Evolutionary conservation across 495 filamentous ascomycete genomes (phyloP), one percentile per base, ranked within the genome.

Genomic region (Talaromyces trachyspermus): DNA sequence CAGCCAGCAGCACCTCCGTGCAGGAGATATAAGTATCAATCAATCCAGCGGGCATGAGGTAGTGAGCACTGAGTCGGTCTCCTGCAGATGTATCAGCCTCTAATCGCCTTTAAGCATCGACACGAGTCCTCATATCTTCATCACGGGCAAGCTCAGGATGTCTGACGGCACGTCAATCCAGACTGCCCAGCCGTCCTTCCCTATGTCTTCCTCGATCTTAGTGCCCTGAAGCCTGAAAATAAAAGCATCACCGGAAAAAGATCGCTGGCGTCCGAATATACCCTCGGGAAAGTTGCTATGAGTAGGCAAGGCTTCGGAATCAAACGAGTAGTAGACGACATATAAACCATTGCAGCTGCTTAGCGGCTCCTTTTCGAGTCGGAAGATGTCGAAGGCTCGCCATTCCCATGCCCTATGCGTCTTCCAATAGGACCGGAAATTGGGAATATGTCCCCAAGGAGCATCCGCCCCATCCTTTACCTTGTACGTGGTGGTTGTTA

Each of bases 71-170:
- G n/a, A n/a, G n/a, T n/a, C n/a, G n/a, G n/a, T n/a, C n/a, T n/a
- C n/a, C n/a, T n/a, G n/a, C n/a, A n/a, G n/a, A n/a, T n/a, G n/a
- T n/a, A n/a, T n/a, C n/a, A n/a, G n/a, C n/a, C n/a, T n/a, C n/a
- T n/a, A n/a, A n/a, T n/a, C n/a, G n/a, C n/a, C n/a, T n/a, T n/a
- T n/a, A n/a, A n/a, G n/a, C n/a, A n/a, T n/a, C n/a, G n/a, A n/a
- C 37, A 67, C 70, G 7, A 30, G 27, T 12, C 12, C 27, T 30
- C 27, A 30, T 6, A 30, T 30, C 12, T 30, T 30, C 27, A 30
- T 30, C 6, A 30, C 27, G 12, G 27, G 27, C 27, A 30, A 30
- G 27, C 27, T 30, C 27, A 30, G 12, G 27, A 30, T 30, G 27
- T 30, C 12, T 12, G 12, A 30, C 27, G 27, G 27, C 27, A 30